These are phyloP conservation scores for Botrytis squamosa DNA, from an alignment of 2,329 filamentous ascomycete genomes.

Conservation along the genomic window DNA sequence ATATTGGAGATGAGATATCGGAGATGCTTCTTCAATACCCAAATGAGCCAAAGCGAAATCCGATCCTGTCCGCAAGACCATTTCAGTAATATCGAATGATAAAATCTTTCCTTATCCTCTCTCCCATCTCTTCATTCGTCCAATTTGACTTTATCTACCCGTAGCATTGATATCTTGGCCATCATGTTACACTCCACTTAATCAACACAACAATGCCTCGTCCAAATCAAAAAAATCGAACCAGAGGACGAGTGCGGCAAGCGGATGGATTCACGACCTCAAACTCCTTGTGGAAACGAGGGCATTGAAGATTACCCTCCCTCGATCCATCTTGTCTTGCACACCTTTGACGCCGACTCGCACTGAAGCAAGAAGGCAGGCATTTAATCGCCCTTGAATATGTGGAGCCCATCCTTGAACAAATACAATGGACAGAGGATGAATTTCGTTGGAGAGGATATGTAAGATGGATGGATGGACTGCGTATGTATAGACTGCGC, in stretches of 20 bases:
- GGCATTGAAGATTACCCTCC: not conserved
- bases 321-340: not conserved
- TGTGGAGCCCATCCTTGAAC: not conserved
- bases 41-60: no score
- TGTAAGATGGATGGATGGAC: not conserved
- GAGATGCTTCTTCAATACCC: not conserved
- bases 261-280: not conserved
- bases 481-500: no score
- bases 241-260: not conserved
- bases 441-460: not conserved
- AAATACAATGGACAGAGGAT: not conserved
- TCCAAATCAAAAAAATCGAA: not conserved
- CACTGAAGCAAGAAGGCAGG: not conserved
- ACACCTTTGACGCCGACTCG: conserved; percentile 9
- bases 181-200: not conserved
- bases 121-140: not conserved
- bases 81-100: not conserved
- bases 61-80: not conserved
- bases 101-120: not conserved
- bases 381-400: not conserved
- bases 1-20: not conserved
- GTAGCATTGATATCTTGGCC: not conserved
- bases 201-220: not conserved
- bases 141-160: not conserved
- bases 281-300: not conserved